Conservation (phyloP, 2,329 filamentous ascomycete species). For the Phialemonium atrogriseum region DNA sequence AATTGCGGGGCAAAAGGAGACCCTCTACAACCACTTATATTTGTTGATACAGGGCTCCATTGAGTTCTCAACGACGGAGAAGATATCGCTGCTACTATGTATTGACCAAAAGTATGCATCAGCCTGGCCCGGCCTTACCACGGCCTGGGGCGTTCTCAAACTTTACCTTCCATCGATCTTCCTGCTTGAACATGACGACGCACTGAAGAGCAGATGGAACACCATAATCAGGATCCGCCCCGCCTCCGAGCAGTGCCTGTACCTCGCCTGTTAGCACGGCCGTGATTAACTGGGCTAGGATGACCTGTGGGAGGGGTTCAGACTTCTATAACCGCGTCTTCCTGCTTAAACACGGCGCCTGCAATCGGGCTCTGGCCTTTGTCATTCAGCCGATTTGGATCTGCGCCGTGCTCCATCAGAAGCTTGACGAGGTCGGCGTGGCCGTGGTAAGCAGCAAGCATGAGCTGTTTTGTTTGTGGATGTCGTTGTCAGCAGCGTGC, state of each 20-base stretch:
- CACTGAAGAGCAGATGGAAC: constrained; percentile 40
- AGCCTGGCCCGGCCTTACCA: constrained; percentile 36
- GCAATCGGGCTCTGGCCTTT: constrained; percentile 61
- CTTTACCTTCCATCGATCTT: constrained; percentile 38
- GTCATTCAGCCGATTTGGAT: constrained; percentile 61
- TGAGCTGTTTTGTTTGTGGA: too few relatives aligned
- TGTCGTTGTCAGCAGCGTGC: too few relatives aligned
- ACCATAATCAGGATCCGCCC: constrained; percentile 46
- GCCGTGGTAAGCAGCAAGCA: constrained; percentile 66
- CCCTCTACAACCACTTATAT: too few relatives aligned
- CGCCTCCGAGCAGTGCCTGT: constrained; percentile 40
- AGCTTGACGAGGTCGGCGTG: constrained; percentile 52
- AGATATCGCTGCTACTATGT: too few relatives aligned
- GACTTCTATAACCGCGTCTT: constrained; percentile 55
- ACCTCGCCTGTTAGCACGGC: too few relatives aligned
- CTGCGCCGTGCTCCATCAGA: constrained; percentile 53
- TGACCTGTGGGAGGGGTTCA: too few relatives aligned
- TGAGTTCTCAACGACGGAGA: too few relatives aligned
- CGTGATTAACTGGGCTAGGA: too few relatives aligned
- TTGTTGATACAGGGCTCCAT: too few relatives aligned
- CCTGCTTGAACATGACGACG: constrained; percentile 43
- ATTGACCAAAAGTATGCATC: too few relatives aligned
- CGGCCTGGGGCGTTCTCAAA: constrained; percentile 41
- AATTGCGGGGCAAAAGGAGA: too few relatives aligned
- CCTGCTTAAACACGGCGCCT: constrained; percentile 66